These are phyloP conservation scores for Tylopilus intermedius DNA, from an alignment of 768 basidiomycete genomes.

Conservation along the genomic window DNA sequence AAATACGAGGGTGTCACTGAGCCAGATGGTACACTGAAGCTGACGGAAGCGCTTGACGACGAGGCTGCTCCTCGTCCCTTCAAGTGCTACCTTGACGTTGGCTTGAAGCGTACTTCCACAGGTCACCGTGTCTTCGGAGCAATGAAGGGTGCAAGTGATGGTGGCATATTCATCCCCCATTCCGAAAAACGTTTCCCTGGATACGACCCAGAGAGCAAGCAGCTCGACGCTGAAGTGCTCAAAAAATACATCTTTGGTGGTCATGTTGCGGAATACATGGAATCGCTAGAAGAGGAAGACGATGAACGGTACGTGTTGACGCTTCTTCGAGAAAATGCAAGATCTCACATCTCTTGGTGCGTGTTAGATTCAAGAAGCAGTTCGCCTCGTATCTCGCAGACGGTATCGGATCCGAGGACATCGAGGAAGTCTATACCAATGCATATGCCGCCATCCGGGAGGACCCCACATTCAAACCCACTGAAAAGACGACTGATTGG, in stretches of 20 bases:
- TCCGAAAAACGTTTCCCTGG: constrained; percentile 98
- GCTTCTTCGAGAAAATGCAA: neutral
- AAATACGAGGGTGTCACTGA: constrained; percentile 95
- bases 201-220: constrained; percentile 88
- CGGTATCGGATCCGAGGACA: constrained; percentile 91
- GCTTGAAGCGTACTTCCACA: constrained; percentile 95
- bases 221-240: constrained; percentile 88
- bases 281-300: constrained; percentile 98
- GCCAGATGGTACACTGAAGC: constrained; percentile 77
- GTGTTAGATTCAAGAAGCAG: constrained; percentile 88
- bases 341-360: constrained; percentile 4
- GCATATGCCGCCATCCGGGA: constrained; percentile 96
- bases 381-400: constrained; percentile 94
- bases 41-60: constrained; percentile 83
- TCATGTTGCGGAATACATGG: constrained; percentile 99
- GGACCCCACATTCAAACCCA: constrained; percentile 84
- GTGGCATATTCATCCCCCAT: constrained; percentile 97
- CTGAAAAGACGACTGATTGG: constrained; percentile 90
- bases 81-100: constrained; percentile 98
- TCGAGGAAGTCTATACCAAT: constrained; percentile 91
- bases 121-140: constrained; percentile 97
- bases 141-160: constrained; percentile 97
- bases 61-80: constrained; percentile 98
- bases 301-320: constrained; percentile 71
- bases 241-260: constrained; percentile 98